These are phyloP conservation scores for Sophora flavescens DNA, from an alignment of 306 rosid genomes.

Conservation along the genomic window DNA sequence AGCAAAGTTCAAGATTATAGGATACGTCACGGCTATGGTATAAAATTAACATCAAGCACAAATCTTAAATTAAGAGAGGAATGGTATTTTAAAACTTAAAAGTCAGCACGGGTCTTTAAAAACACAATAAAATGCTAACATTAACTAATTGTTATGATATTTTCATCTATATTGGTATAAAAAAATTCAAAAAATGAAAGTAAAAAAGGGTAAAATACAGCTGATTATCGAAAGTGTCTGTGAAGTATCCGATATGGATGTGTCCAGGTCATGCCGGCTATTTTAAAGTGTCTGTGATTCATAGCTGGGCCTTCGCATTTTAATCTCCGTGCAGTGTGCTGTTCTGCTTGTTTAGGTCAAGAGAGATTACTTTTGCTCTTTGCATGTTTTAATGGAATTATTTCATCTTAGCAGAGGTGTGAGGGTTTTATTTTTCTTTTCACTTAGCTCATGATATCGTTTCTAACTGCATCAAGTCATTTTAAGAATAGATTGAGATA, in stretches of 20 bases:
- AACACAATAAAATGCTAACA: too few species aligned
- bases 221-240: not conserved
- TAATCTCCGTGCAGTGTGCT: not conserved
- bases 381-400: slow-evolving; percentile 16
- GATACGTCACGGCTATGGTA: too few species aligned
- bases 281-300: not conserved
- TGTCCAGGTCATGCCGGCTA: not conserved
- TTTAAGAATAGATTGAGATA: slow-evolving; percentile 34
- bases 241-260: not conserved
- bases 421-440: slow-evolving; percentile 22
- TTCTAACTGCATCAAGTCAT: slow-evolving; percentile 30
- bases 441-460: not conserved
- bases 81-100: too few species aligned
- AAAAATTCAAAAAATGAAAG: not conserved
- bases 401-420: slow-evolving; percentile 26
- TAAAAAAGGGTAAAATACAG: not conserved
- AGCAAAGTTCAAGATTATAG: too few species aligned
- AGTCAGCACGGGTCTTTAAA: too few species aligned
- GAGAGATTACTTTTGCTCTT: not conserved
- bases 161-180: too few species aligned
- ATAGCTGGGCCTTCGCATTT: slow-evolving; percentile 13
- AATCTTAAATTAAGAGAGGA: too few species aligned
- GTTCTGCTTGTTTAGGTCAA: slow-evolving; percentile 29
- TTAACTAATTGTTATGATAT: too few species aligned
- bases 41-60: too few species aligned